A percentile compares a stretch with the other conserved stretches of the same genome.
Evolutionary conservation across 1,284 basidiomycete genomes (phyloP).

Genomic region (Sanghuangporus weigelae): DNA sequence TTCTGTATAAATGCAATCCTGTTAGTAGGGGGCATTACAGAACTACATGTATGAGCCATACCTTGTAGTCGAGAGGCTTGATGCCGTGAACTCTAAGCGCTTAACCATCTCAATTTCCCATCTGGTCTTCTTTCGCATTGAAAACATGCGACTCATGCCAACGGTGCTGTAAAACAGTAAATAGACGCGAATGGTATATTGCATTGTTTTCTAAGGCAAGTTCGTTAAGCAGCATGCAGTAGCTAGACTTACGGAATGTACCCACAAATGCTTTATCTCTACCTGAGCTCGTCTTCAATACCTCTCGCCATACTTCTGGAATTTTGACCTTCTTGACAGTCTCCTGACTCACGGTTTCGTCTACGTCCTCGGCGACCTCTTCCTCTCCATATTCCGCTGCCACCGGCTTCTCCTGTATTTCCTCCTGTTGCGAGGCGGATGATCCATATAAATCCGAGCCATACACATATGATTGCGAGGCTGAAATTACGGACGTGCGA

Average conservation of each 20-base stretch:
- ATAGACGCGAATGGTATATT: constrained; percentile 72
- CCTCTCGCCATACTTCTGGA: constrained; percentile 73
- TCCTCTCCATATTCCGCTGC: constrained; percentile 34
- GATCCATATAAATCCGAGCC: constrained; percentile 20
- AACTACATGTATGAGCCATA: constrained; percentile 26
- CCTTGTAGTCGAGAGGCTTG: constrained; percentile 69
- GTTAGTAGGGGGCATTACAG: background rate
- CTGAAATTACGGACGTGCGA: constrained; percentile 43
- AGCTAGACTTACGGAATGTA: constrained; percentile 20
- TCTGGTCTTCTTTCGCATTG: constrained; percentile 36
- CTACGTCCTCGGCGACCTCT: constrained; percentile 17
- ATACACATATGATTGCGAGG: constrained; percentile 32
- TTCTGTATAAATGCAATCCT: constrained; percentile 37
- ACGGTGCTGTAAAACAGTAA: constrained; percentile 60
- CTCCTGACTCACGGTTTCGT: constrained; percentile 23
- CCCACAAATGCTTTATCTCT: constrained; percentile 79
- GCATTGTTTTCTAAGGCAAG: constrained; percentile 65
- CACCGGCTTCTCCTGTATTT: constrained; percentile 28
- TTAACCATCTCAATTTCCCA: constrained; percentile 54
- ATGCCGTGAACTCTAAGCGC: constrained; percentile 54
- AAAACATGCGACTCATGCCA: constrained; percentile 39
- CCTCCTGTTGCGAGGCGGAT: constrained; percentile 28
- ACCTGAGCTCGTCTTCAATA: constrained; percentile 67
- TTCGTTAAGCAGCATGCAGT: constrained; percentile 6
- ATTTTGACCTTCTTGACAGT: constrained; percentile 40